Evolutionary conservation across 208 protist genomes (phyloP).

Genomic region (Histomonas meleagridis): DNA sequence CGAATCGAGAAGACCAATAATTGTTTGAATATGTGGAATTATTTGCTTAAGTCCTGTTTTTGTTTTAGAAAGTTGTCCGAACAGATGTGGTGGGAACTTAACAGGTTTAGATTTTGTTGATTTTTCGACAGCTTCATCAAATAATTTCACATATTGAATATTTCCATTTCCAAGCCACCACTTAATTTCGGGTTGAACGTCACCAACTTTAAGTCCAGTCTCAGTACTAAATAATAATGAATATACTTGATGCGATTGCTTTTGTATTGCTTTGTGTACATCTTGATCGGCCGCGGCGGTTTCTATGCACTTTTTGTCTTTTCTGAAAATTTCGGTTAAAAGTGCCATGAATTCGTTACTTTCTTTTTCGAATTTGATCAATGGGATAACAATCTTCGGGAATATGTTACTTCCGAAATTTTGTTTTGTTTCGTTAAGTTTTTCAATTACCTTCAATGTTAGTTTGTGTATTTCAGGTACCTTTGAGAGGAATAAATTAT

Average conservation of each 20-base stretch:
- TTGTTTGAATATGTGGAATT: not conserved
- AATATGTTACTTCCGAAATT: too few relatives aligned
- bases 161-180: not conserved
- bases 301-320: not conserved
- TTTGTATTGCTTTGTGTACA: not conserved
- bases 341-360: too few relatives aligned
- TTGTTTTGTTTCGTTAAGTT: too few relatives aligned
- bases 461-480: too few relatives aligned
- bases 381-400: too few relatives aligned
- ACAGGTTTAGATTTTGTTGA: too few relatives aligned
- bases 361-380: too few relatives aligned
- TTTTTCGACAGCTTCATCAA: slow-evolving; percentile 15
- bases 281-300: not conserved
- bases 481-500: too few relatives aligned
- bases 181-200: not conserved
- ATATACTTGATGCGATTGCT: not conserved
- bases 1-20: too few relatives aligned
- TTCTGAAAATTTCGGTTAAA: not conserved
- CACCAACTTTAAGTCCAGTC: not conserved
- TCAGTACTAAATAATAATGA: not conserved
- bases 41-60: not conserved
- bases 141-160: not conserved
- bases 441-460: too few relatives aligned
- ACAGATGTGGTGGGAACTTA: not conserved
- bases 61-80: not conserved